Conservation (phyloP, 352 stramenopile species). For the Thalassiosira delicatula region DNA sequence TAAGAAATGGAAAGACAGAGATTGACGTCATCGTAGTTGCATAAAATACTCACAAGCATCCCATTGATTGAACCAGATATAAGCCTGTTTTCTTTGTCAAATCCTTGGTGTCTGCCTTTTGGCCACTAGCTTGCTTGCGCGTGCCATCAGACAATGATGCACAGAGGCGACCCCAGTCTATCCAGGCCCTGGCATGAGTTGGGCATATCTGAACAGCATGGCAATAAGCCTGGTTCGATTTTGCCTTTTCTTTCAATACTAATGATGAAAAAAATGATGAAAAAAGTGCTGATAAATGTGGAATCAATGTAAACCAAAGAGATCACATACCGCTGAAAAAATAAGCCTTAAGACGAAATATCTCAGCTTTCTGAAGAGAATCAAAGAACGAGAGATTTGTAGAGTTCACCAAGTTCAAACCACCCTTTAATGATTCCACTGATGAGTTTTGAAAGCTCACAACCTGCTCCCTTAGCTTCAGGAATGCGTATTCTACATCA, state of each 20-base stretch:
- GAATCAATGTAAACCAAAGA: too few species aligned
- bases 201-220: constrained; percentile 83
- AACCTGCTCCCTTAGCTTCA: constrained; percentile 85
- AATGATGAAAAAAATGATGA: too few species aligned
- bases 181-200: constrained; percentile 77
- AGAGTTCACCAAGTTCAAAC: constrained; percentile 85
- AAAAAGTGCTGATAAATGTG: too few species aligned
- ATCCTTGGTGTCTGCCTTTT: constrained; percentile 49
- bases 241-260: constrained; percentile 75
- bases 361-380: constrained; percentile 81
- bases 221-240: constrained; percentile 84
- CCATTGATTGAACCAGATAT: constrained; percentile 65
- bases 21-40: background rate
- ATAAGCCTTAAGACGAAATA: constrained; percentile 84
- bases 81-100: constrained; percentile 55
- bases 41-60: constrained; percentile 58
- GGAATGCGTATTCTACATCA: constrained; percentile 84
- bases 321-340: constrained; percentile 83
- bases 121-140: constrained; percentile 37
- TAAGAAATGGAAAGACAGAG: background rate
- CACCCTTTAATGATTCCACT: constrained; percentile 69
- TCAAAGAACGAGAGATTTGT: constrained; percentile 87
- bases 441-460: constrained; percentile 68
- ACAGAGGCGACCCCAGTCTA: constrained; percentile 83
- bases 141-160: constrained; percentile 68